phyloP scores from a whole-genome alignment of 169 alveolate genomes.

The Sarcocystis neurona region DNA sequence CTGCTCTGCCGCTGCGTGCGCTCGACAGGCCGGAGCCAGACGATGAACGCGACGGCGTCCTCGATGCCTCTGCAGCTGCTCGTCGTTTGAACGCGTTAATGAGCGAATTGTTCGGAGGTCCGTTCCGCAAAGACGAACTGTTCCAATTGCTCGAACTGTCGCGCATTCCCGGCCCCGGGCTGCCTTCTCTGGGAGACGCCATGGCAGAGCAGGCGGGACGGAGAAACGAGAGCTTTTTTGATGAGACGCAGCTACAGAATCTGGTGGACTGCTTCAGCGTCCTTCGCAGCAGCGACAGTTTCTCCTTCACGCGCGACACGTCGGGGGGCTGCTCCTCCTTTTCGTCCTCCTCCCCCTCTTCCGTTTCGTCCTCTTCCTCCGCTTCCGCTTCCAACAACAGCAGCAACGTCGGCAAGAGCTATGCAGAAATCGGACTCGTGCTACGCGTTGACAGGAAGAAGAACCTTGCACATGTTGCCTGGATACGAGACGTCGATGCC shows the following conservation, averaged over 20 bases:
- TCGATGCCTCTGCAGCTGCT: not conserved
- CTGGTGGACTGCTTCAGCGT: not conserved
- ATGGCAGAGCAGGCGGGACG: not conserved
- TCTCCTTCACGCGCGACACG: not conserved
- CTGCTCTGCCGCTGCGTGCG: no score
- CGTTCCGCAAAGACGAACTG: not conserved
- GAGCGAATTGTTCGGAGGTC: not conserved
- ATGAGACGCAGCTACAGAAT: not conserved
- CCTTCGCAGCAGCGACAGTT: not conserved
- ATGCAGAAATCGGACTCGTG: slow-evolving; percentile 19
- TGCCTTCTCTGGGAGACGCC: not conserved
- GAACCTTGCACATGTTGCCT: slow-evolving; percentile 18
- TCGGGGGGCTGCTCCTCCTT: no score
- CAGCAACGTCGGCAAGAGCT: not conserved
- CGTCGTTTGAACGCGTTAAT: slow-evolving; percentile 25
- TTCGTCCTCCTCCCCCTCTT: not conserved
- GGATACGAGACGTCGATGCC: slow-evolving; percentile 12
- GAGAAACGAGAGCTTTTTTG: not conserved
- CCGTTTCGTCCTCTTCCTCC: no score
- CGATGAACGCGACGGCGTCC: not conserved
- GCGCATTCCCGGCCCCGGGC: slow-evolving; percentile 14
- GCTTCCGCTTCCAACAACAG: not conserved
- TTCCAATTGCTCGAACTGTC: not conserved
- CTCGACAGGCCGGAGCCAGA: not conserved
- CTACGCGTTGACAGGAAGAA: slow-evolving; percentile 3